A percentile compares a stretch with the other conserved stretches of the same genome.
These are phyloP conservation scores for Quercus cerris DNA, from an alignment of 306 rosid species.

Conservation along the genomic window DNA sequence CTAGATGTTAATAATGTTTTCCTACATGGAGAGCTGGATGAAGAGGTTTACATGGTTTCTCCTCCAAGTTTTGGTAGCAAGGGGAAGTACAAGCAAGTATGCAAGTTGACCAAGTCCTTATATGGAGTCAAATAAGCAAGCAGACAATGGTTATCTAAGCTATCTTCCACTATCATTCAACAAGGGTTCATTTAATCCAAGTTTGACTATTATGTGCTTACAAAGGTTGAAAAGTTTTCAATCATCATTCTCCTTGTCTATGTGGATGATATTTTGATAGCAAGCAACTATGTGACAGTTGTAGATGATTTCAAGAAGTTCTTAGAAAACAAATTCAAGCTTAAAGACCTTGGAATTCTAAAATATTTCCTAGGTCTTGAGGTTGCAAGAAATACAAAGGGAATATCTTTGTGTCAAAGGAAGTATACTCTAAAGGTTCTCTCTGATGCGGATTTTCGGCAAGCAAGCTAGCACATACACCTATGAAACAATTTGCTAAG, in stretches of 20 bases:
- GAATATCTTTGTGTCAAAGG: not conserved
- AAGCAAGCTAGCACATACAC: too few relatives aligned
- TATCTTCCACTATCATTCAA: not conserved
- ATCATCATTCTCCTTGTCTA: not conserved
- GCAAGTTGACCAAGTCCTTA: not conserved
- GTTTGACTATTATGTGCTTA: not conserved
- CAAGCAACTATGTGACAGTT: not conserved
- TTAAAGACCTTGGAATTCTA: not conserved
- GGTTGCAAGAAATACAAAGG: not conserved
- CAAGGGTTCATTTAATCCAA: not conserved
- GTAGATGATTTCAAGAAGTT: not conserved
- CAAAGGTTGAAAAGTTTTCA: not conserved
- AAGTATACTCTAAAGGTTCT: not conserved
- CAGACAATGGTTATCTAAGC: not conserved
- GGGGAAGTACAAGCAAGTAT: not conserved
- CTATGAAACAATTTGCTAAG: not conserved
- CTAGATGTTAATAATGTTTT: not conserved
- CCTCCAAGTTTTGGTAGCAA: not conserved
- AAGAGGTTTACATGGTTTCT: too few relatives aligned
- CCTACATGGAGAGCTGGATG: too few relatives aligned
- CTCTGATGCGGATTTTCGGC: not conserved
- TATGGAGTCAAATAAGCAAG: not conserved
- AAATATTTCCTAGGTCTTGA: not conserved
- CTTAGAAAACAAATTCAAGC: not conserved
- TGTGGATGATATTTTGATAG: not conserved